Evolutionary conservation across 352 stramenopile species (phyloP).

Genomic region (Blastocystis sp.): DNA sequence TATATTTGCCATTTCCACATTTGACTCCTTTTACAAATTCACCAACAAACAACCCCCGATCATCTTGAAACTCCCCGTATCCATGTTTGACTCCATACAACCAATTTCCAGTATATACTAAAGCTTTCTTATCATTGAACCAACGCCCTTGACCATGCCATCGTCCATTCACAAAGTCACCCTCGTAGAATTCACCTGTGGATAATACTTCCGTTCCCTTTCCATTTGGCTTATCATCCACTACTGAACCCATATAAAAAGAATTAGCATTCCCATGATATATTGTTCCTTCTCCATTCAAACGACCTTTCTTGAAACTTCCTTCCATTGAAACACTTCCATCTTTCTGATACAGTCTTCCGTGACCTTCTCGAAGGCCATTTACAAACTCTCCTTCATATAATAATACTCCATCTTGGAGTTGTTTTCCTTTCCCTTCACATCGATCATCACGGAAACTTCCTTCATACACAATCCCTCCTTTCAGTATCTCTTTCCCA

Average conservation of each 20-base stretch:
- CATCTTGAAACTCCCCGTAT: neutral
- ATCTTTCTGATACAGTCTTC: constrained; percentile 17
- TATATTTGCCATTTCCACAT: neutral
- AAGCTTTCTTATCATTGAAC: neutral
- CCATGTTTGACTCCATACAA: constrained; percentile 41
- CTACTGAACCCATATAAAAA: constrained; percentile 5
- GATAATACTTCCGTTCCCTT: neutral
- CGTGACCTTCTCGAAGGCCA: constrained; percentile 20
- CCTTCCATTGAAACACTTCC: constrained; percentile 16
- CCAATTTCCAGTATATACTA: constrained; percentile 27
- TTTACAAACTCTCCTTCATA: constrained; percentile 59
- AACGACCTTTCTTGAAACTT: neutral
- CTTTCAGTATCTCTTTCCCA: constrained; percentile 49
- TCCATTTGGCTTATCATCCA: constrained; percentile 40
- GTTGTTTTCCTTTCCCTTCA: constrained; percentile 20
- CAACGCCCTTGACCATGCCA: constrained; percentile 18
- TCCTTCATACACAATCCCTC: constrained; percentile 39
- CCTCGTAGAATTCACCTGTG: neutral
- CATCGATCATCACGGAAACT: constrained; percentile 36
- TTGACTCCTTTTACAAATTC: neutral
- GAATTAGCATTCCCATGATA: neutral
- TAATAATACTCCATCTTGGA: neutral
- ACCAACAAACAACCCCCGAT: neutral
- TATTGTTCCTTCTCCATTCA: constrained; percentile 52
- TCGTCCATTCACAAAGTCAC: constrained; percentile 39